Conservation (phyloP, 2,329 filamentous ascomycete genomes). For the Alternaria longipes region DNA sequence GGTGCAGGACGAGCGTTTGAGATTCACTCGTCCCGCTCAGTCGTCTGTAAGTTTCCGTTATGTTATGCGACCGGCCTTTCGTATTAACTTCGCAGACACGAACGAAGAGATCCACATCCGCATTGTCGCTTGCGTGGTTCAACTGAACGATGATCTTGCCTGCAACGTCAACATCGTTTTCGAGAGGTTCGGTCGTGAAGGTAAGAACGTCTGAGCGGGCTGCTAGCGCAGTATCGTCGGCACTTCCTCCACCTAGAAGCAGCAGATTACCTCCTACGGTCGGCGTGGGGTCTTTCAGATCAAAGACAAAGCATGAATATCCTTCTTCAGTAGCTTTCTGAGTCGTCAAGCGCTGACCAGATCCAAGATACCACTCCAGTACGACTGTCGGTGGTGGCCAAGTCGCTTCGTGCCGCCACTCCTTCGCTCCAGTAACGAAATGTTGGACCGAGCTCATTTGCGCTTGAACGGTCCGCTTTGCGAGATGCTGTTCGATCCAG, state of each 20-base stretch:
- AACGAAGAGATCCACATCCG: fast-evolving
- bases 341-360: background rate
- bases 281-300: background rate
- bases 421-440: too few relatives aligned
- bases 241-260: background rate
- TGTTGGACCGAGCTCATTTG: too few relatives aligned
- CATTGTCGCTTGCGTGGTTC: background rate
- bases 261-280: background rate
- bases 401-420: too few relatives aligned
- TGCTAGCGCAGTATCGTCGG: background rate
- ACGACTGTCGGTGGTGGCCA: too few relatives aligned
- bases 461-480: too few relatives aligned
- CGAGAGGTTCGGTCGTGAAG: background rate
- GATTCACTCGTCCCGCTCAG: fast-evolving
- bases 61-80: too few relatives aligned
- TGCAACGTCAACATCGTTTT: background rate
- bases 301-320: fast-evolving
- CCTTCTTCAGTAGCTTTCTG: background rate
- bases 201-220: background rate
- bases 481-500: too few relatives aligned
- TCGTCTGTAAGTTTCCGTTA: too few relatives aligned
- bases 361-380: too few relatives aligned
- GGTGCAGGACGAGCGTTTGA: too few relatives aligned
- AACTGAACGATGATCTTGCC: background rate
- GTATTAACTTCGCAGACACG: too few relatives aligned